Base-by-base conservation (phyloP, 768 basidiomycete species). In the Leccinellum rugosiceps region DNA sequence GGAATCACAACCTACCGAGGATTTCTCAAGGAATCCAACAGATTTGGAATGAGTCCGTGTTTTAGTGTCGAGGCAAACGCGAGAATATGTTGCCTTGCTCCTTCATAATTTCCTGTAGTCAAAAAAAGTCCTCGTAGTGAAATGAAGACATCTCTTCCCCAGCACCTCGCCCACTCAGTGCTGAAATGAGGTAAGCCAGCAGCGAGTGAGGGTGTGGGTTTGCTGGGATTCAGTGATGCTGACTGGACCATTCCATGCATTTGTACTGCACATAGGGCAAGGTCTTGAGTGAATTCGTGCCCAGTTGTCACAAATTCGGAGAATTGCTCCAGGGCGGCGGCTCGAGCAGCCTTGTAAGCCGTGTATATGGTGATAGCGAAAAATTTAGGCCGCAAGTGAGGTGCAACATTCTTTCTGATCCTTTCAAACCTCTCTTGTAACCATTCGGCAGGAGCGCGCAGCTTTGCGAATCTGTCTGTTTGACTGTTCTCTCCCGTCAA, bases 111-210 rank as follows among this genome's bases (percentile, higher is more conserved):
- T 6, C 97, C 95, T 0, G 95, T 98, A 0, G 94, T 89, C 67
- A 98, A 77, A 76, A 98, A 96, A 35, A 99, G 77, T 1, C 97
- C 97, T 57, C 93, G 85, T 19, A 97, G 74, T 3, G 94, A 96
- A 68, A 97, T 97, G 74, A 96, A 97, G 2, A 92, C 87, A 65
- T 93, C 90, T 21, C 97, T 84, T 3, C 97, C 97, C 97, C 97
- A 99, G 69, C 91, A 94, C 50, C 97, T 82, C 14, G 95, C 95
- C 97, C 97, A 99, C 6, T 88, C 87, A 8, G 88, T 77, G 1
- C 92, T 78, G 69, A 99, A 98, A 74, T 98, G 97, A 6, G 97
- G 95, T 28, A 98, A 76, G 19, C 97, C 97, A 25, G 97, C 97
- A 10, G 97, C 94, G 32, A 99, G 78, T 3, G 90, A 92, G 4